Evolutionary conservation across 352 stramenopile genomes (phyloP).

Genomic region (Globisporangium alternatum): DNA sequence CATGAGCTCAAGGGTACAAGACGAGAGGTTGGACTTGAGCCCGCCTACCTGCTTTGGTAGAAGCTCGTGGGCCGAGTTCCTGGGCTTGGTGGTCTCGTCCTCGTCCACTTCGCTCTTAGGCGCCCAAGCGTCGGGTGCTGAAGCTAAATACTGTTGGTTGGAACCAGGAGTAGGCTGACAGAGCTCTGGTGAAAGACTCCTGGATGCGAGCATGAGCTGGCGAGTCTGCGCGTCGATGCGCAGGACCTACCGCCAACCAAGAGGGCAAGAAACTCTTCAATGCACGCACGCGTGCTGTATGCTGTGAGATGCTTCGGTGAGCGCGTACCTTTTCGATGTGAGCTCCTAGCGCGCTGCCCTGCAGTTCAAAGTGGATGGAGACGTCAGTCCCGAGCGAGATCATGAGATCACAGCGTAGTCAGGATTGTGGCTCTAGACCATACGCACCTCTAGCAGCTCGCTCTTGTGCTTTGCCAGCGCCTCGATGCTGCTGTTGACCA

Average conservation of each 20-base stretch:
- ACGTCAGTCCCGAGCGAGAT: not conserved
- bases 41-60: constrained; percentile 14
- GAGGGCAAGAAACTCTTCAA: not conserved
- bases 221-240: constrained; percentile 35
- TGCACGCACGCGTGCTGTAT: not conserved
- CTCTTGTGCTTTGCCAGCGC: constrained; percentile 3
- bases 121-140: constrained; percentile 5
- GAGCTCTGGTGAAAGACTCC: not conserved
- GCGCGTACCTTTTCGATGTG: constrained; percentile 38
- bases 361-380: not conserved
- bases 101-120: not conserved
- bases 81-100: not conserved
- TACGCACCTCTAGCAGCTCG: constrained; percentile 4
- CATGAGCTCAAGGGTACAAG: too few relatives aligned
- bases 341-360: constrained; percentile 25
- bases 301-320: not conserved
- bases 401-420: too few relatives aligned
- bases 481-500: not conserved
- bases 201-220: constrained; percentile 33
- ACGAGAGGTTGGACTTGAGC: too few relatives aligned
- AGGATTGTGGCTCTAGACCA: too few relatives aligned
- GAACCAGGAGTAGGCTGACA: not conserved
- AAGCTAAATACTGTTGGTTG: not conserved
- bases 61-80: constrained; percentile 10
- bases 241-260: constrained; percentile 19